Percentiles rank a stretch among this genome's conserved stretches.
phyloP scores from a whole-genome alignment of 73 alveolate species.

The Paramecium sonneborni region DNA sequence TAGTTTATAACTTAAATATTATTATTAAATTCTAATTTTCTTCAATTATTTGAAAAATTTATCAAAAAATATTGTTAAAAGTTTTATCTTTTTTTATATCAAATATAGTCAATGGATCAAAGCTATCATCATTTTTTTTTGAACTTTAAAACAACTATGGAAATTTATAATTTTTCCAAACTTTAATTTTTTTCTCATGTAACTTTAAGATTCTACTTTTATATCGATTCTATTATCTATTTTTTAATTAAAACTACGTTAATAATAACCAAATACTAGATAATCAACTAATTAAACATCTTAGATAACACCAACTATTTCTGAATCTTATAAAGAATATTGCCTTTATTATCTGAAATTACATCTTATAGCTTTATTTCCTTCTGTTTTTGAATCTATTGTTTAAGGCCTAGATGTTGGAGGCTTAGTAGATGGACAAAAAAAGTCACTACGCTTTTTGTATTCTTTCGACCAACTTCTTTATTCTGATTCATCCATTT shows the following conservation, averaged over 20 bases:
- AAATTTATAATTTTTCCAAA: background rate
- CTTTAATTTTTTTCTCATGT: background rate
- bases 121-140: background rate
- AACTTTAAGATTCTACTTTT: constrained; percentile 16
- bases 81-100: background rate
- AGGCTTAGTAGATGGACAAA: background rate
- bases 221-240: background rate
- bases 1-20: background rate
- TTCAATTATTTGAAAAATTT: background rate
- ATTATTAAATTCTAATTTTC: background rate
- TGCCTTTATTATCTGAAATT: background rate
- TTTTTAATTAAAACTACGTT: background rate
- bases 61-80: background rate
- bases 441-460: background rate
- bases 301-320: background rate
- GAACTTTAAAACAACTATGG: background rate
- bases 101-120: background rate
- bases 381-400: background rate
- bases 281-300: background rate
- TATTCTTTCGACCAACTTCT: background rate
- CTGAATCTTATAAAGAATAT: background rate
- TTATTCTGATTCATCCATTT: constrained; percentile 1
- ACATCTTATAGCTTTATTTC: constrained; percentile 9
- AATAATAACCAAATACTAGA: background rate
- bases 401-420: background rate